Evolutionary conservation across 768 basidiomycete species (phyloP), one percentile per base, ranked within the genome.

Genomic region (Cystobasidium tubakii): DNA sequence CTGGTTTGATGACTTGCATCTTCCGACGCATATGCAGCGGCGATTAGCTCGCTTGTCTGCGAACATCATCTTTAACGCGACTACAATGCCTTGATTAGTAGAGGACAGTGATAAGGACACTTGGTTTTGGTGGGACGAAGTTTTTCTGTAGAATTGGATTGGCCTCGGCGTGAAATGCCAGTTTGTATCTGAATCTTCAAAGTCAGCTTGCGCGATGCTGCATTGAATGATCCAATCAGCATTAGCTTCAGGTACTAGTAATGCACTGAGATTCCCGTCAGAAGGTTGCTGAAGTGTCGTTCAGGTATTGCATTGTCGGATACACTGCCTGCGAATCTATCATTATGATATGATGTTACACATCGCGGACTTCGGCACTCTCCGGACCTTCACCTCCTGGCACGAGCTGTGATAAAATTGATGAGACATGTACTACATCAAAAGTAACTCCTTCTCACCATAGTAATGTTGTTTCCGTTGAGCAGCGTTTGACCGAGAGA

Each of bases 391-490:
- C 63, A 43, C 72, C 72, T 43, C 72, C 72, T 9, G 72, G 72
- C 6, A 73, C 62, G 39, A 73, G 60, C 72, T 73, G 72, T n/a
- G 21, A 25, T 9, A 25, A 60, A 21, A 13, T 3, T 9, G 7
- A 62, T 60, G 31, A 72, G 55, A 33, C 64, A 36, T 44, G 34
- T 15, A 19, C 10, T 62, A 75, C 0, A 74, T 66, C 0, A 69
- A 73, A 19, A 67, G 31, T 21, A 73, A 66, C 0, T 71, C 63
- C 15, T 12, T 15, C 50, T 36, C 31, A 78, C 74, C 78, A 78
- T 78, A 21, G 74, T 67, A 42, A 99, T 97, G 76, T 95, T 93
- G 82, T 92, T 95, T 17, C 92, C 92, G 79, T 95, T 95, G 74
- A 95, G 82, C 54, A 95, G 84, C 21, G 92, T 95, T 82, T 96